Base-by-base conservation (phyloP, 192 early-diverging fungal species). In the Chytriomyces hyalinus region DNA sequence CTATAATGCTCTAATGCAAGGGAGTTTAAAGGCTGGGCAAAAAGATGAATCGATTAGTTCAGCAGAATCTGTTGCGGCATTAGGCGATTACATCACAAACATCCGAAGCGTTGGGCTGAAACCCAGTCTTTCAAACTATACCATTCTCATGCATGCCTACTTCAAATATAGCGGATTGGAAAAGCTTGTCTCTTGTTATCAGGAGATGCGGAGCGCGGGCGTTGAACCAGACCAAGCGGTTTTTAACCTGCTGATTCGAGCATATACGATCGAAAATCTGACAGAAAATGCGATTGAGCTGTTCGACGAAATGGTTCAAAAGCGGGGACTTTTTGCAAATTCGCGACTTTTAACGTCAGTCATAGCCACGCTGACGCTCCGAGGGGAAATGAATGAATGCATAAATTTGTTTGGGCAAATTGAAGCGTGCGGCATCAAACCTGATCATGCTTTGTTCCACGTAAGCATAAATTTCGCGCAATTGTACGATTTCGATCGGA, bases 211-310 rank as follows among this genome's bases (percentile, higher is more conserved):
- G 45, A 45, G n/a, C 1, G 57, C 2, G 8, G 71, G 65, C 3
- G 36, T 79, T 61, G 22, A 26, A n/a, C 78, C 78, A 0, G 72
- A 73, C 61, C 78, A 79, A 53, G 62, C 51, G 17, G 65, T 74
- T 20, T 79, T 46, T 65, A 79, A 79, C 48, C 46, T 79, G 44
- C 65, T 79, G 10, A 79, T 79, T 60, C 78, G 78, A 15, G 71
- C 71, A 11, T 74, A 79, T 53, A 67, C 71, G 3, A 51, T 79
- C n/a, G 78, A 73, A 36, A 74, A 79, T 20, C 22, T 66, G 7
- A 61, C 47, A 3, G 24, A 73, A 8, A 65, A 67, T 20, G 70
- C 78, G 28, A 65, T 79, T n/a, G 53, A 65, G 3, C 20, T 67
- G 49, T 79, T 63, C 28, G 26, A 79, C 15, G 72, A 79, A 44